Conservation (phyloP, 345 rosid genomes). For the Heritiera fomes region DNA sequence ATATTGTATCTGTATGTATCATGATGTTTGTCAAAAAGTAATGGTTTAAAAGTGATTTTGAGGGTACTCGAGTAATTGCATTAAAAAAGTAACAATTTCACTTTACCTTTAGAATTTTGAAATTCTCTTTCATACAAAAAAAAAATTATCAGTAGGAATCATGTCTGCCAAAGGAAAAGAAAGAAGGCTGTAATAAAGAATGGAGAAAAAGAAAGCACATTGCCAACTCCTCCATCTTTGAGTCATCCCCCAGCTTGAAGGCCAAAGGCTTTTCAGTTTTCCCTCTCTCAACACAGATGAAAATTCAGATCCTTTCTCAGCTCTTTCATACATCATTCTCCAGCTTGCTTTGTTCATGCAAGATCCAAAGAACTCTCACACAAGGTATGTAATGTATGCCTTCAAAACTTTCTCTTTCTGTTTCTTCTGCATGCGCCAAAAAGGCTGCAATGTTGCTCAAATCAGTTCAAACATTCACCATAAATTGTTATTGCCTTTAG, state of each 20-base stretch:
- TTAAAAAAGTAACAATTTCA: conserved; percentile 34
- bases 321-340: conserved; percentile 33
- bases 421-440: neutral
- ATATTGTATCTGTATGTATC: too few species aligned
- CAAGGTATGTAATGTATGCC: conserved; percentile 52
- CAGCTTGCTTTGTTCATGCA: conserved; percentile 65
- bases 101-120: conserved; percentile 55
- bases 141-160: conserved; percentile 42
- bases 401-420: neutral
- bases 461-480: neutral
- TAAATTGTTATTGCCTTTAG: neutral
- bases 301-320: conserved; percentile 25
- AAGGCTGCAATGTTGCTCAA: neutral
- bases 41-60: conserved; percentile 7
- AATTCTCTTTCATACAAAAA: conserved; percentile 28
- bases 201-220: conserved; percentile 33
- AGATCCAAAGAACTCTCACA: conserved; percentile 67
- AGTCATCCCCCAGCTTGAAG: conserved; percentile 29
- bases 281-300: conserved; percentile 39
- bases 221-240: conserved; percentile 47
- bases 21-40: too few species aligned
- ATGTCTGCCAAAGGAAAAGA: conserved; percentile 60
- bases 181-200: conserved; percentile 46
- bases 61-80: conserved; percentile 48
- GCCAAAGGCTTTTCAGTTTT: conserved; percentile 9